Conservation (phyloP, 2,329 filamentous ascomycete genomes). For the Aureobasidium sp. region DNA sequence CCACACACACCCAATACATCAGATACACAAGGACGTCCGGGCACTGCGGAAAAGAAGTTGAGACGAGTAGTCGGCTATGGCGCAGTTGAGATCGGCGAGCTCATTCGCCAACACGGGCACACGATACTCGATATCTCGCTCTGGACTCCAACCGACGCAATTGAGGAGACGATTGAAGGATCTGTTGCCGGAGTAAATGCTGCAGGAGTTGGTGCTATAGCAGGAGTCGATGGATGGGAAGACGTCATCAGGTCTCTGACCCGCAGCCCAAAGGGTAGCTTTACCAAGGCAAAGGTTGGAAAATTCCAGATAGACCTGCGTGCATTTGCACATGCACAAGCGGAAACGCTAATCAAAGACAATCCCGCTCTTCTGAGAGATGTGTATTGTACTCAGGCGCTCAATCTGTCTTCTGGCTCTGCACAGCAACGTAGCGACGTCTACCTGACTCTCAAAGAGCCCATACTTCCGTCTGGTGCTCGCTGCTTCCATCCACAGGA, state of each 20-base stretch:
- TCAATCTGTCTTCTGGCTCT: constrained; percentile 89
- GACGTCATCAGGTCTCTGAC: constrained; percentile 66
- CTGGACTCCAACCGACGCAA: constrained; percentile 17
- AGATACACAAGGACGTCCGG: constrained; percentile 4
- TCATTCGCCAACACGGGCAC: constrained; percentile 31
- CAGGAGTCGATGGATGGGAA: constrained; percentile 66
- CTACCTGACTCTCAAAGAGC: constrained; percentile 77
- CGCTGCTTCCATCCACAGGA: constrained; percentile 64
- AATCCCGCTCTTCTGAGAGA: constrained; percentile 83
- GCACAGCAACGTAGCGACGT: constrained; percentile 88
- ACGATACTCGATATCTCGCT: constrained; percentile 7
- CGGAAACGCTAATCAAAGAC: constrained; percentile 72
- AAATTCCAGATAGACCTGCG: constrained; percentile 68
- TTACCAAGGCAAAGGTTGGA: constrained; percentile 32
- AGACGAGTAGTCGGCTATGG: constrained; percentile 71
- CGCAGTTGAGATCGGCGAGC: constrained; percentile 64
- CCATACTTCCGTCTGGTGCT: constrained; percentile 63
- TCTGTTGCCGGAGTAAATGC: constrained; percentile 27
- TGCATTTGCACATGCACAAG: constrained; percentile 69
- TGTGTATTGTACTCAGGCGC: constrained; percentile 73
- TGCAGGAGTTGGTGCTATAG: no score
- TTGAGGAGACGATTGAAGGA: constrained; percentile 12
- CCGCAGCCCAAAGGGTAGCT: constrained; percentile 64
- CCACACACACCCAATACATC: constrained; percentile 1
- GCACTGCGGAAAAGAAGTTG: constrained; percentile 39